phyloP scores from a whole-genome alignment of 352 stramenopile genomes.

The Saprolegnia parasitica region DNA sequence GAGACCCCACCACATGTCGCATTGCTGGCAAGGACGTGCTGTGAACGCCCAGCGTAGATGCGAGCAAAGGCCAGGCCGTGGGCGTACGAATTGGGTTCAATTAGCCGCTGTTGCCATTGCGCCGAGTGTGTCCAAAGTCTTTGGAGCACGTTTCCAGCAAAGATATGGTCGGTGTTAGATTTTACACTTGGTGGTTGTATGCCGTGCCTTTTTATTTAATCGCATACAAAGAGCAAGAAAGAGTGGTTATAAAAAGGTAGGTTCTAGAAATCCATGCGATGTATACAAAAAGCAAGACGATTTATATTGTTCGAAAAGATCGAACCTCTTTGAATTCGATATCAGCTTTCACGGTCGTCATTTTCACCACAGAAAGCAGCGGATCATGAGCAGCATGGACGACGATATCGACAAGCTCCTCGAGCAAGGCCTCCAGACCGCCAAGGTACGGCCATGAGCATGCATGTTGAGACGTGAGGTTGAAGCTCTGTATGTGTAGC shows the following conservation, averaged over 20 bases:
- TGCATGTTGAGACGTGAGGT: background rate
- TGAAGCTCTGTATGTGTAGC: slow-evolving; percentile 11
- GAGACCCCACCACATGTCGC: too few relatives aligned
- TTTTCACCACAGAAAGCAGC: slow-evolving; percentile 15
- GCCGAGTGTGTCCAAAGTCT: too few relatives aligned
- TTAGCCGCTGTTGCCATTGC: too few relatives aligned
- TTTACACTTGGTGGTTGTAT: background rate
- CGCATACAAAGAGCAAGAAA: too few relatives aligned
- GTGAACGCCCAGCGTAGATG: too few relatives aligned
- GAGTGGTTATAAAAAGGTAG: background rate
- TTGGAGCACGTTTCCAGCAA: background rate
- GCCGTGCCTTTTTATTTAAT: too few relatives aligned
- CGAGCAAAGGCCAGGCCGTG: too few relatives aligned
- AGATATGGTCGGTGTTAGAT: background rate
- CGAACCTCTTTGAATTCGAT: background rate
- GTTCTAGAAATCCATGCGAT: background rate
- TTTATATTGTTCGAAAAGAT: slow-evolving; percentile 3
- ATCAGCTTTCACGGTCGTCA: slow-evolving; percentile 2
- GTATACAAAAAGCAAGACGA: background rate
- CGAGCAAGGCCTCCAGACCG: slow-evolving; percentile 63
- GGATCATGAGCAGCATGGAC: slow-evolving; percentile 43
- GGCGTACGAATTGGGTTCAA: too few relatives aligned
- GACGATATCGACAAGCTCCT: slow-evolving; percentile 80
- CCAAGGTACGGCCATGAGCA: slow-evolving; percentile 38
- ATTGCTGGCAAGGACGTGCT: too few relatives aligned